These are phyloP conservation scores for Mortierella sp. DNA, from an alignment of 371 early-diverging fungal genomes.

Conservation along the genomic window DNA sequence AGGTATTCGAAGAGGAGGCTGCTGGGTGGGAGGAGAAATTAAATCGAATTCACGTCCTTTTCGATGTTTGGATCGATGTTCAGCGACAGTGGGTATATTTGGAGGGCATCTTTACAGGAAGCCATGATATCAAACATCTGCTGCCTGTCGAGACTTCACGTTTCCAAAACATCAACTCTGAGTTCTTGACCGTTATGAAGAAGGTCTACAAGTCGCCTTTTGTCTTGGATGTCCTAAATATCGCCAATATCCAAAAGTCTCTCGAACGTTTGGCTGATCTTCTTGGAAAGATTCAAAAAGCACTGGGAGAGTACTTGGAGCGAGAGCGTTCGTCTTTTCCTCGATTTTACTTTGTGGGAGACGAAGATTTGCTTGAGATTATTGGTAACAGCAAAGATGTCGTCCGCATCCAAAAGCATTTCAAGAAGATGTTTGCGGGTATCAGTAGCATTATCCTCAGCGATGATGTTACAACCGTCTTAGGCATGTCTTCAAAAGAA, in stretches of 20 bases:
- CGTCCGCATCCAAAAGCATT: slow-evolving; percentile 95
- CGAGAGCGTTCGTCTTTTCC: slow-evolving; percentile 97
- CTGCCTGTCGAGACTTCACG: slow-evolving; percentile 95
- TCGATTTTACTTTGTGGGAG: slow-evolving; percentile 99
- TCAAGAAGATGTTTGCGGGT: slow-evolving; percentile 99
- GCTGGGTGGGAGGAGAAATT: slow-evolving; percentile 96
- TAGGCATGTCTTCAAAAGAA: slow-evolving; percentile 92
- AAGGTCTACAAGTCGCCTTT: slow-evolving; percentile 98
- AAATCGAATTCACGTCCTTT: slow-evolving; percentile 94
- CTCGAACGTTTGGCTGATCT: slow-evolving; percentile 95
- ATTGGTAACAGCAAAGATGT: slow-evolving; percentile 98
- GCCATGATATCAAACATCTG: slow-evolving; percentile 96
- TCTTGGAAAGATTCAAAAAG: slow-evolving; percentile 96
- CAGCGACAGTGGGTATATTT: slow-evolving; percentile 99
- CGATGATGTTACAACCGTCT: slow-evolving; percentile 80
- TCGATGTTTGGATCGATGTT: slow-evolving; percentile 99
- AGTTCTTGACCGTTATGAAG: slow-evolving; percentile 97
- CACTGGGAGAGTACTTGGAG: slow-evolving; percentile 98
- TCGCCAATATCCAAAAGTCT: slow-evolving; percentile 94
- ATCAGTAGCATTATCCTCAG: slow-evolving; percentile 86
- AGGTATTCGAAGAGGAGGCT: slow-evolving; percentile 98
- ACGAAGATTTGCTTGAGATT: slow-evolving; percentile 98
- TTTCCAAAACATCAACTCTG: slow-evolving; percentile 96
- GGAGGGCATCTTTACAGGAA: slow-evolving; percentile 97
- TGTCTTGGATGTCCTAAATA: slow-evolving; percentile 93